Evolutionary conservation across 306 rosid genomes (phyloP).

Genomic region (Casuarina equisetifolia): DNA sequence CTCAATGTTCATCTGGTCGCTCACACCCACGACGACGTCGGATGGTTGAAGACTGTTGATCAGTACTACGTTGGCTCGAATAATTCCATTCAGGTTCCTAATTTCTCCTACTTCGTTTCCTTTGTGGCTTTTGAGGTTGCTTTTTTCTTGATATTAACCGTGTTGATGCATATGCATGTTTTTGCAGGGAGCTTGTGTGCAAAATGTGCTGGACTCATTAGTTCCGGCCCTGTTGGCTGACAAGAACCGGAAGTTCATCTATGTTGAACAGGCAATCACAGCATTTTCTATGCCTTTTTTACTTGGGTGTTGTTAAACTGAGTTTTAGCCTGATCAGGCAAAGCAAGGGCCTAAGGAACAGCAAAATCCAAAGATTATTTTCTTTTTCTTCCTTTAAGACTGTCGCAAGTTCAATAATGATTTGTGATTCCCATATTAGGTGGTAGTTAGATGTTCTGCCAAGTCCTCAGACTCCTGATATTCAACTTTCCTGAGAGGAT

Average conservation of each 20-base stretch:
- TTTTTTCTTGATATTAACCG: constrained; percentile 9
- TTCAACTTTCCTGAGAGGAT: neutral
- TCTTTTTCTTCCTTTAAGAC: too few species aligned
- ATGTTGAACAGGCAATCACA: constrained; percentile 67
- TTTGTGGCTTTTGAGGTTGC: constrained; percentile 6
- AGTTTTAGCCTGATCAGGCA: neutral
- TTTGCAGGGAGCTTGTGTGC: constrained; percentile 76
- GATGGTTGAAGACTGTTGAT: constrained; percentile 63
- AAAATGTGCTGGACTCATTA: constrained; percentile 57
- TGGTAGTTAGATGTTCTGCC: too few species aligned
- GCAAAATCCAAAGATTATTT: too few species aligned
- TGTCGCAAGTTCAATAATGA: too few species aligned
- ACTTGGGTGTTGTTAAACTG: neutral
- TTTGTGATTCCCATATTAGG: too few species aligned
- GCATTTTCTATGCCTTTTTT: neutral
- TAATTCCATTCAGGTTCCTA: constrained; percentile 52
- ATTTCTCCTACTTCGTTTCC: neutral
- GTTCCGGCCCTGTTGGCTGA: constrained; percentile 56
- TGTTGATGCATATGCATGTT: neutral
- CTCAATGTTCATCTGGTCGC: constrained; percentile 60
- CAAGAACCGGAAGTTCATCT: constrained; percentile 77
- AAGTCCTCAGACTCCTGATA: too few species aligned
- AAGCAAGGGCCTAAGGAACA: neutral
- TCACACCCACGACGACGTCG: constrained; percentile 62
- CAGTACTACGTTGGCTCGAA: constrained; percentile 62